Conservation (phyloP, 2,329 filamentous ascomycete species). For the Aspergillus viridinutans region DNA sequence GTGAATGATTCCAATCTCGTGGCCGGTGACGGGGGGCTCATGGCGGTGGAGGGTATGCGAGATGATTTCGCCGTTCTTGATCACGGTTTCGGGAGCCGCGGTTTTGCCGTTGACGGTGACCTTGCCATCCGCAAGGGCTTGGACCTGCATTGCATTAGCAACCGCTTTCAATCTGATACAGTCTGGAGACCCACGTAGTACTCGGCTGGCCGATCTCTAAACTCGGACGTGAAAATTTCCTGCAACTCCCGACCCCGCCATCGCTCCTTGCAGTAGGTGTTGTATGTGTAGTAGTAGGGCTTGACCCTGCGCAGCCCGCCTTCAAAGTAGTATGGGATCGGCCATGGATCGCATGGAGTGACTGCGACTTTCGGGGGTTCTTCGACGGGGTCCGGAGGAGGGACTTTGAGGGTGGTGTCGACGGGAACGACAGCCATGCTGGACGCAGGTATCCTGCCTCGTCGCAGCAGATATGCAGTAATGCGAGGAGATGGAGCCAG, state of each 20-base stretch:
- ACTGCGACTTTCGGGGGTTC: slow-evolving; percentile 21
- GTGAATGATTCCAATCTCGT: slow-evolving; percentile 76
- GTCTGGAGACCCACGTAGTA: slow-evolving; percentile 66
- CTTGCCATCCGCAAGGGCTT: slow-evolving; percentile 73
- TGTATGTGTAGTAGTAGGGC: slow-evolving; percentile 92
- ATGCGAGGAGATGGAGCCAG: slow-evolving; percentile 39
- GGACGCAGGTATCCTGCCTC: slow-evolving; percentile 29
- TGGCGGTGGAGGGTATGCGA: slow-evolving; percentile 93
- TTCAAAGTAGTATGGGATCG: slow-evolving; percentile 75
- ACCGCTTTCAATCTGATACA: not conserved
- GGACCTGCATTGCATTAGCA: slow-evolving; percentile 44
- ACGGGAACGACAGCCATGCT: slow-evolving; percentile 36
- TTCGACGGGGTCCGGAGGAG: slow-evolving; percentile 21
- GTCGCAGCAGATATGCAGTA: slow-evolving; percentile 36
- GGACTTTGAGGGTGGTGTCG: slow-evolving; percentile 23
- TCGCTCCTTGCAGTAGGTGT: slow-evolving; percentile 88
- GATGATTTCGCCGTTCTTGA: slow-evolving; percentile 86
- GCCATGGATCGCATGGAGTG: slow-evolving; percentile 44
- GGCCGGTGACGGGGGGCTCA: slow-evolving; percentile 83
- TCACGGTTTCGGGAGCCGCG: slow-evolving; percentile 59
- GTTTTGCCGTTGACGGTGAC: slow-evolving; percentile 79
- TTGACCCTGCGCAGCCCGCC: slow-evolving; percentile 75
- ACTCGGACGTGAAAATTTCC: slow-evolving; percentile 87
- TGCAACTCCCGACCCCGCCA: slow-evolving; percentile 80
- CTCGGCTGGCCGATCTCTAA: slow-evolving; percentile 76